phyloP scores from a whole-genome alignment of 768 basidiomycete species.

The Lepiota brunneoincarnata region DNA sequence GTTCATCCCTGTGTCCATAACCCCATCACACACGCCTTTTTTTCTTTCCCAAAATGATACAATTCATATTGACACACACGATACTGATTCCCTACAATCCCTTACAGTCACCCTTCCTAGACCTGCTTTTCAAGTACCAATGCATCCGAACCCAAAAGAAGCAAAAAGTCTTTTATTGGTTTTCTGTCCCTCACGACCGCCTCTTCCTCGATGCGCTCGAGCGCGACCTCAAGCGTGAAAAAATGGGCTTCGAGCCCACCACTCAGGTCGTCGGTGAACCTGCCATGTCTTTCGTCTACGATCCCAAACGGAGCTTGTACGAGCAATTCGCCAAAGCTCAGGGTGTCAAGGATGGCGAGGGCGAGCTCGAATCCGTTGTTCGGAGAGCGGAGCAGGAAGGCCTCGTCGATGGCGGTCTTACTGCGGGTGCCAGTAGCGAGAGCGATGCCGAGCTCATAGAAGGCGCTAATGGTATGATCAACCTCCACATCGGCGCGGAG shows the following conservation, averaged over 20 bases:
- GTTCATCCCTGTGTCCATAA: background rate
- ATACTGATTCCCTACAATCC: slow-evolving; percentile 47
- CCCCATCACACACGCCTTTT: slow-evolving; percentile 5
- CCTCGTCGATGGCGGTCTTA: slow-evolving; percentile 13
- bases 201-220: slow-evolving; percentile 96
- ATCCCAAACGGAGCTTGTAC: slow-evolving; percentile 79
- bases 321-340: slow-evolving; percentile 74
- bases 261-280: slow-evolving; percentile 75
- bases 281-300: slow-evolving; percentile 85
- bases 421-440: slow-evolving; percentile 12
- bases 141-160: slow-evolving; percentile 98
- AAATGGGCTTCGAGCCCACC: slow-evolving; percentile 84
- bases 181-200: slow-evolving; percentile 94
- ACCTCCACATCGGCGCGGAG: slow-evolving; percentile 12
- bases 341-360: slow-evolving; percentile 38
- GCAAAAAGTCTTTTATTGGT: slow-evolving; percentile 99
- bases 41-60: slow-evolving; percentile 5
- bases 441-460: slow-evolving; percentile 22
- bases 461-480: slow-evolving; percentile 9
- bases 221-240: slow-evolving; percentile 93
- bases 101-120: slow-evolving; percentile 82
- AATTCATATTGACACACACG: background rate
- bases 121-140: slow-evolving; percentile 92
- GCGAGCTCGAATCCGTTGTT: slow-evolving; percentile 35
- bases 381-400: slow-evolving; percentile 27